Base-by-base conservation (phyloP, 371 early-diverging fungal species). In the Lichtheimia ornata region DNA sequence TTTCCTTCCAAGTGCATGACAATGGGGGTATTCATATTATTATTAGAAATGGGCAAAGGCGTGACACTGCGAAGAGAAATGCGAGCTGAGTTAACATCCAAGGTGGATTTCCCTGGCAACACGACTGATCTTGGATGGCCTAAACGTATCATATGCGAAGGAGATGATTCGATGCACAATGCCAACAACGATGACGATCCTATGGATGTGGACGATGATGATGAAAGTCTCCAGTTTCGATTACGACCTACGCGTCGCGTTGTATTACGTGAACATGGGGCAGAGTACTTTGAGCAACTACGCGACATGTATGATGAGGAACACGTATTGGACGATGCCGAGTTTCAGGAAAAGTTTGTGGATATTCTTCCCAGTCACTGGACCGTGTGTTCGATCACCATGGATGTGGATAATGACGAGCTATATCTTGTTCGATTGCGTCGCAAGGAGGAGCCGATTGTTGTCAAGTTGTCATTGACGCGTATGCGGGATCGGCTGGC, bases 341-440 rank as follows among this genome's bases (percentile, higher is more conserved):
- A 74, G 5, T 85, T 89, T 50, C 79, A 74, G 54, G 41, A 58
- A 0, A 74, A 81, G 4, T 81, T 85, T 58, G 61, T 87, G 0
- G 74, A 82, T 17, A 76, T 75, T 5, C 62, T 94, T 9, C 94
- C 94, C 11, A 20, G 53, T 0, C 44, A 75, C 11, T 91, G 91
- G 91, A 82, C 84, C 0, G 91, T 90, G 0, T 89, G 91, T 40
- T 90, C 90, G 0, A 55, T 95, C 9, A 86, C 90, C 0, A 71
- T 93, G 51, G 93, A 95, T 62, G 61, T 74, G 0, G 67, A 76
- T 13, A 71, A 77, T n/a, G 73, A 87, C 22, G 81, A 85, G 5
- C 61, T 95, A 24, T 89, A 88, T 63, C 67, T 91, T 3, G 82
- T 85, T 12, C 86, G 92, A 5, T 61, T 89, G 44, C 73, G 79